Percentiles rank a stretch among this genome's conserved stretches.
Evolutionary conservation across 345 rosid species (phyloP).

Genomic region (Bretschneidera sinensis): DNA sequence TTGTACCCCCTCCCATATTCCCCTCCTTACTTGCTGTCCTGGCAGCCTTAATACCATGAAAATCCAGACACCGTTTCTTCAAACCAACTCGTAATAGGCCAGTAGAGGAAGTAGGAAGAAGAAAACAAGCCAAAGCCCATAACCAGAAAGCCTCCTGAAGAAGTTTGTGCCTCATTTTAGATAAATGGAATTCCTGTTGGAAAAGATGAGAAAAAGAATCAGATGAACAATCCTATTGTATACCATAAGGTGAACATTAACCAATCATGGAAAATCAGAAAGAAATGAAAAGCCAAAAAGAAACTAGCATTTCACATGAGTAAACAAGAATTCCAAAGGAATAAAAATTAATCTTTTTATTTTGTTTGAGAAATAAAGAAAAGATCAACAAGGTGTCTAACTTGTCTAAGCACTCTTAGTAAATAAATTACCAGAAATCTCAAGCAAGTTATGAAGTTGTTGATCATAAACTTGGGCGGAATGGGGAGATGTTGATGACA

Average conservation of each 20-base stretch:
- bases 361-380: no score
- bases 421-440: no score
- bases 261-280: not conserved
- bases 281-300: not conserved
- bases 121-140: constrained; percentile 35
- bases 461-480: no score
- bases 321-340: no score
- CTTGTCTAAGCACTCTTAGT: no score
- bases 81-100: constrained; percentile 52
- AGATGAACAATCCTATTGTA: not conserved
- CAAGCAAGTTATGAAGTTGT: no score
- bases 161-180: constrained; percentile 31
- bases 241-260: not conserved
- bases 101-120: constrained; percentile 44
- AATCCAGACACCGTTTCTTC: constrained; percentile 56
- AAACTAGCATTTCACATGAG: no score
- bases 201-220: not conserved
- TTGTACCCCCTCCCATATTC: constrained; percentile 8
- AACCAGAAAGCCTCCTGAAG: constrained; percentile 29
- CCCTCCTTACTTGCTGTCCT: constrained; percentile 32
- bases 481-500: no score
- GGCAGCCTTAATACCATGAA: constrained; percentile 33
- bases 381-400: no score
- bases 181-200: constrained; percentile 25
- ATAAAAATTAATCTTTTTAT: no score